A percentile compares a stretch with the other conserved stretches of the same genome.
phyloP scores from a whole-genome alignment of 306 rosid species.

The Betula pendula region DNA sequence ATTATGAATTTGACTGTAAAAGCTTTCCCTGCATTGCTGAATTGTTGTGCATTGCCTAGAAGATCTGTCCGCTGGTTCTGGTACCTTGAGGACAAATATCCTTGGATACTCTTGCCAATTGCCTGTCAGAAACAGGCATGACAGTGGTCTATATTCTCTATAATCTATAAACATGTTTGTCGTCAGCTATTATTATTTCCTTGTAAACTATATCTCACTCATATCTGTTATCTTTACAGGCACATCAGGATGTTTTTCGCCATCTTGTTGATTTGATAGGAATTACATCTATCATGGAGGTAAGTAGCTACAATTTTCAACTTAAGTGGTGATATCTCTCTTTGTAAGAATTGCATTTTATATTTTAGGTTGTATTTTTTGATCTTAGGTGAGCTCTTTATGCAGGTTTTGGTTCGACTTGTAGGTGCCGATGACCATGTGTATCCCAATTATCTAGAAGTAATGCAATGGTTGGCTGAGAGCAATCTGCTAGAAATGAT shows the following conservation, averaged over 20 bases:
- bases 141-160: background rate
- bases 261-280: conserved; percentile 96
- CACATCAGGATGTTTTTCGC: conserved; percentile 85
- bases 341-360: background rate
- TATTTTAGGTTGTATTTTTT: conserved; percentile 21
- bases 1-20: background rate
- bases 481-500: conserved; percentile 97
- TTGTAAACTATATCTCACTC: conserved; percentile 26
- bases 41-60: background rate
- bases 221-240: conserved; percentile 52
- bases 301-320: conserved; percentile 25
- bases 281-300: conserved; percentile 99
- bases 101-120: background rate
- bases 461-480: conserved; percentile 95
- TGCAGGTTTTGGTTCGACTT: conserved; percentile 91
- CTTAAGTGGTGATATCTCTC: background rate
- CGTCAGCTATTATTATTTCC: background rate
- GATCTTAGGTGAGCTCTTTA: conserved; percentile 30
- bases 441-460: conserved; percentile 92
- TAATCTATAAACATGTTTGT: background rate
- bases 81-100: background rate
- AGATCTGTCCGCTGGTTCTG: background rate
- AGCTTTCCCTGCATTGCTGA: background rate
- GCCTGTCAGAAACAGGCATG: background rate
- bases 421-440: conserved; percentile 93